Conservation (phyloP, 2,329 filamentous ascomycete genomes). For the Neofusicoccum sp. region DNA sequence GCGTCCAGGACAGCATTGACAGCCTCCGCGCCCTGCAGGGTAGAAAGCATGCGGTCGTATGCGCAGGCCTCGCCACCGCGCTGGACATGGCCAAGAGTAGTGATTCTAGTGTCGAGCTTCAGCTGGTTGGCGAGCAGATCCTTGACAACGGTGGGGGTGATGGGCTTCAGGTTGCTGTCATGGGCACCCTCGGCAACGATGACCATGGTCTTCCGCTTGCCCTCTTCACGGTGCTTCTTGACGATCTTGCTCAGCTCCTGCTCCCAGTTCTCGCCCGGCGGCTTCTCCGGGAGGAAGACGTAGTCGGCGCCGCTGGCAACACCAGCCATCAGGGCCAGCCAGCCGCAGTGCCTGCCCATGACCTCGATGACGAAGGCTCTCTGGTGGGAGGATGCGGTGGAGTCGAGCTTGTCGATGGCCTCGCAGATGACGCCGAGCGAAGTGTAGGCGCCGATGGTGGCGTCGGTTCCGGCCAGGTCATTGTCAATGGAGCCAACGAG, state of each 20-base stretch:
- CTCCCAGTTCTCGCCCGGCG: constrained; percentile 82
- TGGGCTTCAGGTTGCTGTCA: constrained; percentile 79
- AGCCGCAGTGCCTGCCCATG: constrained; percentile 97
- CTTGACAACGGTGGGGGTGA: constrained; percentile 78
- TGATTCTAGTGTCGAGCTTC: constrained; percentile 86
- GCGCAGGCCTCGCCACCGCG: constrained; percentile 88
- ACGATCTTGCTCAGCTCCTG: constrained; percentile 82
- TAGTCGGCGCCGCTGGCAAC: constrained; percentile 95
- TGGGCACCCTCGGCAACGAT: constrained; percentile 95
- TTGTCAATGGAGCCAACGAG: constrained; percentile 98
- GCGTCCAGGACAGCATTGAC: constrained; percentile 89
- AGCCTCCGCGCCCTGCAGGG: constrained; percentile 89
- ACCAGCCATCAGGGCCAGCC: constrained; percentile 93
- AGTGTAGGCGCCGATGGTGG: constrained; percentile 95
- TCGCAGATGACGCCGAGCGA: constrained; percentile 91
- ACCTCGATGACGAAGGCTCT: constrained; percentile 97
- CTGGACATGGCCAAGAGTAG: constrained; percentile 95
- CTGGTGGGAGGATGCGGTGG: constrained; percentile 90
- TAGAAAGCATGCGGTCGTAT: constrained; percentile 91
- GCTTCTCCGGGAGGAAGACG: constrained; percentile 94
- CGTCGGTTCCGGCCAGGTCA: constrained; percentile 93
- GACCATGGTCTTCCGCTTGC: constrained; percentile 97
- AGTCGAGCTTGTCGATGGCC: constrained; percentile 94
- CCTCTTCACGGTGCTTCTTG: constrained; percentile 75
- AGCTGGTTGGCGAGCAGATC: constrained; percentile 80